A percentile compares a stretch with the other conserved stretches of the same genome.
phyloP scores from a whole-genome alignment of 78 protist genomes.

The slime mould (Dictyostelium discoideum) region dicty_2.7 NC_007088.5:629501-630000 shows the following conservation, averaged over 20 bases:
- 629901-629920: not conserved
- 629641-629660: conserved; percentile 11
- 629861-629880: not conserved
- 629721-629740: conserved; percentile 21
- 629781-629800: not conserved
- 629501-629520: not conserved
- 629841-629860: not conserved
- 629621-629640: conserved; percentile 57
- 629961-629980: conserved; percentile 32
- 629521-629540: not conserved
- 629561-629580: conserved; percentile 63
- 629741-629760: conserved; percentile 35
- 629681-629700: conserved; percentile 45
- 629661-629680: conserved; percentile 39
- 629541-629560: conserved; percentile 36
- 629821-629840: conserved; percentile 43
- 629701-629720: conserved; percentile 58
- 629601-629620: conserved; percentile 48
- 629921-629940: not conserved
- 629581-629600: conserved; percentile 62
- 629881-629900: not conserved
- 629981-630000: conserved; percentile 67
- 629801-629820: conserved; percentile 51
- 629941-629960: conserved; percentile 41
- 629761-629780: conserved; percentile 13